Conservation (phyloP, 2,329 filamentous ascomycete genomes). For the Xylariaceae sp. region DNA sequence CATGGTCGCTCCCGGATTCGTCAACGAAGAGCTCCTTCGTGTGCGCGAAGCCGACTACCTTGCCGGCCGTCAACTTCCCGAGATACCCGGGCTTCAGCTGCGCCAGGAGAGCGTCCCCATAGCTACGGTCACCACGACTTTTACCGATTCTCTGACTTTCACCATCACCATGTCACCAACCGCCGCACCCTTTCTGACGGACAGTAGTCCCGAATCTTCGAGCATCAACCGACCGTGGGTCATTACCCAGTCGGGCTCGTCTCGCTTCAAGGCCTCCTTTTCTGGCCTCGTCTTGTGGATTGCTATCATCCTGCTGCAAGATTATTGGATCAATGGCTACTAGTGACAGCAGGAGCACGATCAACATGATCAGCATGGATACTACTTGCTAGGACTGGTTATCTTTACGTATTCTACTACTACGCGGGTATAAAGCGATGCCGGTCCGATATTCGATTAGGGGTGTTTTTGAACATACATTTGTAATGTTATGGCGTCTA, state of each 20-base stretch:
- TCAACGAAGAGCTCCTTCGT: slow-evolving; percentile 25
- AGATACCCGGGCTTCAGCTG: slow-evolving; percentile 28
- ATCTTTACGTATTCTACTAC: slow-evolving; percentile 14
- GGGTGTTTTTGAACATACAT: slow-evolving; percentile 20
- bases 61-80: slow-evolving; percentile 26
- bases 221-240: slow-evolving; percentile 26
- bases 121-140: slow-evolving; percentile 23
- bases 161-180: slow-evolving; percentile 18
- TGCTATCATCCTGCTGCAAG: slow-evolving; percentile 22
- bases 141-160: slow-evolving; percentile 21
- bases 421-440: slow-evolving; percentile 6
- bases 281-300: slow-evolving; percentile 28
- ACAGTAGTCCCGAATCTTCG: slow-evolving; percentile 15
- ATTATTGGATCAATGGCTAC: slow-evolving; percentile 28
- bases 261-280: slow-evolving; percentile 21
- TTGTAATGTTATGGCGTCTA: slow-evolving; percentile 22
- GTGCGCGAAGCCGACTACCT: slow-evolving; percentile 30
- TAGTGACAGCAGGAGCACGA: slow-evolving; percentile 12
- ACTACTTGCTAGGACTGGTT: slow-evolving; percentile 4
- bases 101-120: slow-evolving; percentile 26
- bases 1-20: slow-evolving; percentile 26
- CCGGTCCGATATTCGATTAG: slow-evolving; percentile 7
- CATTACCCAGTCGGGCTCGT: slow-evolving; percentile 20
- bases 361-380: slow-evolving; percentile 16
- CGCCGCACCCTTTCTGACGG: slow-evolving; percentile 6